Evolutionary conservation across 805 yeast species (phyloP).

Genomic region (Wickerhamiella bombiphila): DNA sequence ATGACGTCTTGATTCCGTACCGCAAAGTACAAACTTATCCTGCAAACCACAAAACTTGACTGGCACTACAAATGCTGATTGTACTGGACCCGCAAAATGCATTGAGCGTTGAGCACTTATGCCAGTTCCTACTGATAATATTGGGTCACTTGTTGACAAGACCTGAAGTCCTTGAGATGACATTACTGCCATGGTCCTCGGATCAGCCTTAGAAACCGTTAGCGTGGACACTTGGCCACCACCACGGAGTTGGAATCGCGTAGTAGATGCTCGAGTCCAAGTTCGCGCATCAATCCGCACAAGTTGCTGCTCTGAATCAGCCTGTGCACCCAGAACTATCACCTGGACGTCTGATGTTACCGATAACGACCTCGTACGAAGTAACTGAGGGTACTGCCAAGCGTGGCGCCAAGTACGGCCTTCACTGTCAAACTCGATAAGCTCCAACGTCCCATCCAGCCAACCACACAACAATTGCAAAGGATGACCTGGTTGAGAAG

Average conservation of each 20-base stretch:
- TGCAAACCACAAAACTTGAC: conserved; percentile 62
- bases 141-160: conserved; percentile 1
- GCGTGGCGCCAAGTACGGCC: neutral
- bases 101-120: conserved; percentile 5
- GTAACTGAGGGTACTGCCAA: neutral
- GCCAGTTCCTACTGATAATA: too few species aligned
- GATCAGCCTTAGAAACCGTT: neutral
- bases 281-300: neutral
- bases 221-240: conserved; percentile 1
- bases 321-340: conserved; percentile 1
- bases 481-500: neutral
- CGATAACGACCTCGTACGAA: neutral
- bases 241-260: neutral
- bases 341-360: neutral
- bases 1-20: conserved; percentile 56
- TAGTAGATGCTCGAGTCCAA: neutral
- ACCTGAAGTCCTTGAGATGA: conserved; percentile 2
- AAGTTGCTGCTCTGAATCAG: neutral
- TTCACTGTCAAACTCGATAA: neutral
- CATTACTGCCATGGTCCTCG: neutral
- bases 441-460: conserved; percentile 1
- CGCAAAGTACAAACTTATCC: conserved; percentile 61
- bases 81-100: conserved; percentile 24
- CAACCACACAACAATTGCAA: conserved; percentile 2
- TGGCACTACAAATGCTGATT: conserved; percentile 53